Conservation (phyloP, 2,329 filamentous ascomycete genomes). For the Byssothecium circinans region DNA sequence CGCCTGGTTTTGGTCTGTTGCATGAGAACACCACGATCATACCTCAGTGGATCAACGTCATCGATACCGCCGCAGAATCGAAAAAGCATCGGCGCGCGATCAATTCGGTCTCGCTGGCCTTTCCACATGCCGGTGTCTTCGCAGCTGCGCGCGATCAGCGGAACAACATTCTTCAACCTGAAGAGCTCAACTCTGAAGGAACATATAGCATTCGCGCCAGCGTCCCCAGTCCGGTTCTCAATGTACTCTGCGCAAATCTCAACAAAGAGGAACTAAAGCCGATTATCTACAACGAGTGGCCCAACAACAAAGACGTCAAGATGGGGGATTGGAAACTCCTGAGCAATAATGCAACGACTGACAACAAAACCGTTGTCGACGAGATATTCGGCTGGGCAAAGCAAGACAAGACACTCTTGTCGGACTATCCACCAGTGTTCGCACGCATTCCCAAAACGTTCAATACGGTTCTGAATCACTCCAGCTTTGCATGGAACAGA, state of each 20-base stretch:
- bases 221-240: slow-evolving; percentile 69
- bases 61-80: slow-evolving; percentile 57
- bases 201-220: slow-evolving; percentile 69
- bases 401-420: slow-evolving; percentile 56
- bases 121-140: slow-evolving; percentile 73
- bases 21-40: slow-evolving; percentile 73
- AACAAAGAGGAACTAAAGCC: slow-evolving; percentile 61
- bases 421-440: slow-evolving; percentile 47
- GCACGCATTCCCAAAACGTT: slow-evolving; percentile 59
- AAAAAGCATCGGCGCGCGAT: slow-evolving; percentile 59
- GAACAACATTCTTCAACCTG: slow-evolving; percentile 72
- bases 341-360: slow-evolving; percentile 26
- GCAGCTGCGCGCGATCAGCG: slow-evolving; percentile 61
- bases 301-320: slow-evolving; percentile 45
- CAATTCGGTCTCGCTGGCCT: slow-evolving; percentile 75
- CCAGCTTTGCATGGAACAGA: slow-evolving; percentile 38
- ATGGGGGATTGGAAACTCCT: slow-evolving; percentile 27
- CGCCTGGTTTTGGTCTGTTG: slow-evolving; percentile 63
- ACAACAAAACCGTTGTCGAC: slow-evolving; percentile 59
- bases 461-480: slow-evolving; percentile 60
- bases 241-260: slow-evolving; percentile 73
- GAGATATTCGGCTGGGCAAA: slow-evolving; percentile 70
- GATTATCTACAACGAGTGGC: slow-evolving; percentile 66
- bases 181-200: slow-evolving; percentile 62
- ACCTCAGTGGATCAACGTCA: slow-evolving; percentile 68